Percentiles rank a stretch among this genome's conserved stretches.
These are phyloP conservation scores for Ceratocystis lukuohia DNA, from an alignment of 2,329 filamentous ascomycete species.

Conservation along the genomic window DNA sequence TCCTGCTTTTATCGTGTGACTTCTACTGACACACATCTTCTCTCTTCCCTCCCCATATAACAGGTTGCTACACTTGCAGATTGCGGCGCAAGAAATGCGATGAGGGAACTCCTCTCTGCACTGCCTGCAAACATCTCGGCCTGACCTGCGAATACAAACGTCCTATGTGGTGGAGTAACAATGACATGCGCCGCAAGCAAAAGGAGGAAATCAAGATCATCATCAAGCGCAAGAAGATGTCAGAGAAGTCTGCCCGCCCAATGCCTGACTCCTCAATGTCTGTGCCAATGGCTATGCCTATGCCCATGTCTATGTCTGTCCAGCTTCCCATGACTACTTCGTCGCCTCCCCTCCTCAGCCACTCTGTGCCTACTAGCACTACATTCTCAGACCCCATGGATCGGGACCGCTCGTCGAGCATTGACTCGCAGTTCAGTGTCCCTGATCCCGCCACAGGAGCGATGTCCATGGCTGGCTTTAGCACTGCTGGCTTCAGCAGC, in stretches of 20 bases:
- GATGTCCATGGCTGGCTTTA: slow-evolving; percentile 35
- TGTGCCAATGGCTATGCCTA: neutral
- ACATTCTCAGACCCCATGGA: slow-evolving; percentile 63
- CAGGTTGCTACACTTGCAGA: slow-evolving; percentile 57
- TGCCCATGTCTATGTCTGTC: slow-evolving; percentile 3
- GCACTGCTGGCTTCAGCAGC: slow-evolving; percentile 44
- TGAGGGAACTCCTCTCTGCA: slow-evolving; percentile 48
- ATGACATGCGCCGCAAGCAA: slow-evolving; percentile 67
- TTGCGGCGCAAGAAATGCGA: slow-evolving; percentile 57
- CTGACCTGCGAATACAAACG: slow-evolving; percentile 91
- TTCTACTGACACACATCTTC: neutral
- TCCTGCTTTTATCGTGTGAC: neutral
- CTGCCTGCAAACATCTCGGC: slow-evolving; percentile 59
- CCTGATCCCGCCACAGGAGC: neutral
- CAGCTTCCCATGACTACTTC: slow-evolving; percentile 28
- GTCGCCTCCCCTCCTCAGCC: slow-evolving; percentile 65
- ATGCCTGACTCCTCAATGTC: slow-evolving; percentile 35
- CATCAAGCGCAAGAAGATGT: slow-evolving; percentile 92
- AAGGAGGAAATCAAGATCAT: slow-evolving; percentile 95
- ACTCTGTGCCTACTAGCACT: slow-evolving; percentile 69
- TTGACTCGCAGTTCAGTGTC: slow-evolving; percentile 64
- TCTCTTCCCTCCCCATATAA: slow-evolving; percentile 16
- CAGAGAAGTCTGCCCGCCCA: slow-evolving; percentile 60
- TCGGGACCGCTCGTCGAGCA: slow-evolving; percentile 60
- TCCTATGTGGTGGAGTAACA: slow-evolving; percentile 95